Percentiles rank a stretch among this genome's conserved stretches.
These are phyloP conservation scores for Chaetomium fimeti DNA, from an alignment of 495 filamentous ascomycete species.

Conservation along the genomic window DNA sequence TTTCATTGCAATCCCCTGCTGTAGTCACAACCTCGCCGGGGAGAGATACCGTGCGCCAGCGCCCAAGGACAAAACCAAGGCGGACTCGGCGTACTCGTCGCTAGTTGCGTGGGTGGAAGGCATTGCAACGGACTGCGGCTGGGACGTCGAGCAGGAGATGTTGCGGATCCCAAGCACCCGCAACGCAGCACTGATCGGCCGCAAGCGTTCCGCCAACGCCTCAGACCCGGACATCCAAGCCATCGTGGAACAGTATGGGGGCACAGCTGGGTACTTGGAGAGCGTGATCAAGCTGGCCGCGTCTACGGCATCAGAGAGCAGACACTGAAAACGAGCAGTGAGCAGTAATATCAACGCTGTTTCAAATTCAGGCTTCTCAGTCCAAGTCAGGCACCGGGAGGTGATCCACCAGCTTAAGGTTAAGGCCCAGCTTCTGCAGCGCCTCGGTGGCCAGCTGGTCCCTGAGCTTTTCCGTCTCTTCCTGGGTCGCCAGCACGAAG, in stretches of 20 bases:
- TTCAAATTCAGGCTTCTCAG: conserved; percentile 22
- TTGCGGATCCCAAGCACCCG: conserved; percentile 86
- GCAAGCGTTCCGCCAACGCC: conserved; percentile 32
- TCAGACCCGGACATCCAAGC: conserved; percentile 36
- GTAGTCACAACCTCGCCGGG: conserved; percentile 82
- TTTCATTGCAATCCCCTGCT: conserved; percentile 92
- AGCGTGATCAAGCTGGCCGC: conserved; percentile 52
- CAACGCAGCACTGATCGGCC: conserved; percentile 76
- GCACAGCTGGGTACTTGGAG: conserved; percentile 55
- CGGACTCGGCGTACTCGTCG: conserved; percentile 64
- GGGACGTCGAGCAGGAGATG: conserved; percentile 72
- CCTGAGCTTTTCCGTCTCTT: conserved; percentile 67
- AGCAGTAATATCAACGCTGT: conserved; percentile 1
- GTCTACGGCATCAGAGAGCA: conserved; percentile 40
- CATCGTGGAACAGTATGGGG: conserved; percentile 52
- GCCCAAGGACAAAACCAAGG: conserved; percentile 52
- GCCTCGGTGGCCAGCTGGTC: conserved; percentile 71
- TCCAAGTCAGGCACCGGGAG: conserved; percentile 69
- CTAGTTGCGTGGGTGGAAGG: conserved; percentile 67
- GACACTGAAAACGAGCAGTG: conserved; percentile 20
- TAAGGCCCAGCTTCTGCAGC: conserved; percentile 66
- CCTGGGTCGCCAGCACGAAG: conserved; percentile 69
- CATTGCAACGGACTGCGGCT: conserved; percentile 69
- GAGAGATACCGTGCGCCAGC: conserved; percentile 67
- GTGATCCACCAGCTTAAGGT: conserved; percentile 75